A percentile compares a stretch with the other conserved stretches of the same genome.
Evolutionary conservation across 768 basidiomycete species (phyloP).

Genomic region (Suillus subluteus): DNA sequence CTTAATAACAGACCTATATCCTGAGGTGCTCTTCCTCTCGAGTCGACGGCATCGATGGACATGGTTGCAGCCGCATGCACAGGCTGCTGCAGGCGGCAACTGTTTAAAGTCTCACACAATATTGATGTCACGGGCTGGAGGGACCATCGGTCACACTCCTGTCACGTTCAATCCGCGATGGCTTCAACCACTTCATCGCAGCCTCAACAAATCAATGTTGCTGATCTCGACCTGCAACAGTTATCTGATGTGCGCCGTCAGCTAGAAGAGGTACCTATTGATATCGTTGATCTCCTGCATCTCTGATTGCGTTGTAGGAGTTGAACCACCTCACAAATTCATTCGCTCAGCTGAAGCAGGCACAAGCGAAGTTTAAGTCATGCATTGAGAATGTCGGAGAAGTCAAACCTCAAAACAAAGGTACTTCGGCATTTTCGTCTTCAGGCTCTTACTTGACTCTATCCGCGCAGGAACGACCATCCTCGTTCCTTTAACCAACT

Average conservation of each 20-base stretch:
- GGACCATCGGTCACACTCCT: slow-evolving; percentile 18
- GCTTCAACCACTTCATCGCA: slow-evolving; percentile 36
- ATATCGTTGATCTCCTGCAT: neutral
- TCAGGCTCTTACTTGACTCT: neutral
- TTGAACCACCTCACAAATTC: slow-evolving; percentile 89
- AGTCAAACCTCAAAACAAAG: slow-evolving; percentile 70
- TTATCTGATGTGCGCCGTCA: slow-evolving; percentile 89
- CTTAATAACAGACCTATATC: slow-evolving; percentile 47
- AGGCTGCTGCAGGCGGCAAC: slow-evolving; percentile 18
- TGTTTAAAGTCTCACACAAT: slow-evolving; percentile 19
- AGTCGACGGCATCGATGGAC: slow-evolving; percentile 35
- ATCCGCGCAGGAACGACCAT: slow-evolving; percentile 74
- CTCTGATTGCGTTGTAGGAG: slow-evolving; percentile 58
- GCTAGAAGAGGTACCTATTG: slow-evolving; percentile 80
- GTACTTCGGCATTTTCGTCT: slow-evolving; percentile 34
- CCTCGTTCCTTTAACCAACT: slow-evolving; percentile 91
- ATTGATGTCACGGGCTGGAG: slow-evolving; percentile 21
- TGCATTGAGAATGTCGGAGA: slow-evolving; percentile 83
- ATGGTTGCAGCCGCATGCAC: slow-evolving; percentile 20
- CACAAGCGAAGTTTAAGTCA: slow-evolving; percentile 88
- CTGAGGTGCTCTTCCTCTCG: slow-evolving; percentile 44
- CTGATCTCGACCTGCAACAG: slow-evolving; percentile 85
- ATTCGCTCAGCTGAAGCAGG: slow-evolving; percentile 90
- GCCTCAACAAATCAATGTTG: slow-evolving; percentile 74
- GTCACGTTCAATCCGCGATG: slow-evolving; percentile 29